Base-by-base conservation (phyloP, 1,284 basidiomycete genomes). In the Tylopilus sp. region DNA sequence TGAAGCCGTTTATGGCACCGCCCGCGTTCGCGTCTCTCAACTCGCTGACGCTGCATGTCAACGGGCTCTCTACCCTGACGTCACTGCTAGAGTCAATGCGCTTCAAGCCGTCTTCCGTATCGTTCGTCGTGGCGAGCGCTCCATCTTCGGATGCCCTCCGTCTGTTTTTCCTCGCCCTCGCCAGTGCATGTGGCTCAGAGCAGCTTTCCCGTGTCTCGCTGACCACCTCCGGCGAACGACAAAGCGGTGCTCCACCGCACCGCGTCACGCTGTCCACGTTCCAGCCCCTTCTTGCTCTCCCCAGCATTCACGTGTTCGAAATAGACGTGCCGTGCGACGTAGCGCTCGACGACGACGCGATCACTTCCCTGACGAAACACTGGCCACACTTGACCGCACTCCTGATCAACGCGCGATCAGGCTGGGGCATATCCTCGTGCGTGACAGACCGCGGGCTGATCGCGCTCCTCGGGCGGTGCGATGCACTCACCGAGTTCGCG, bases 81-180 rank as follows among this genome's bases (percentile, higher is more conserved):
- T 49, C 56, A 1, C 44, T 65, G 23, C 30, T 61, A 6, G 54
- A 61, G 42, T 15, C 26, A 6, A 53, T 65, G 51, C 46, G 15
- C 9, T 45, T 62, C 46, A 43, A 43, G 9, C 61, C 60, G 13
- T 29, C 4, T 4, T 21, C 6, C 12, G 42, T 62, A 36, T 44
- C 51, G 18, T 66, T 64, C 19, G 41, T 48, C 34, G 51, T 62
- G 37, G 28, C 19, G 19, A 37, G 1, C 0, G 30, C 26, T 1
- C 59, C 63, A 1, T 49, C 51, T 23, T 12, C 51, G 11, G 57
- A 65, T 16, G 52, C 46, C 18, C 34, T 61, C 3, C 52, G 48
- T 18, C 41, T 59, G 4, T 61, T 65, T 29, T 61, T 59, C 34
- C 37, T 59, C 16, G 39, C 59, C 7, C 31, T 65, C 19, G 41